A percentile compares a stretch with the other conserved stretches of the same genome.
phyloP scores from a whole-genome alignment of 192 early-diverging fungal genomes.

The Umbelopsis sp. region DNA sequence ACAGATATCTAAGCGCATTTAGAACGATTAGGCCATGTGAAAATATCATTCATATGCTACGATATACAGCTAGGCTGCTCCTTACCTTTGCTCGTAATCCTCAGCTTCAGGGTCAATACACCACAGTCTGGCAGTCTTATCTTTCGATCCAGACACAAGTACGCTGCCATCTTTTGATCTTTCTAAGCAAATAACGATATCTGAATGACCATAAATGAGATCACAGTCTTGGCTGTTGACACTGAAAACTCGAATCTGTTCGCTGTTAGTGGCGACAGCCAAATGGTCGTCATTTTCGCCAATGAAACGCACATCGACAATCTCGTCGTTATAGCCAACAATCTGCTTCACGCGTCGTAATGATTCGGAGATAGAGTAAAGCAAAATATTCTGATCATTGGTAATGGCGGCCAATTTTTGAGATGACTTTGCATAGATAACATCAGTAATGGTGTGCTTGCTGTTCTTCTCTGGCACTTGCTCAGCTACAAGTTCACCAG shows the following conservation, averaged over 20 bases:
- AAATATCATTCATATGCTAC: too few relatives aligned
- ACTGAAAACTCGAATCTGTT: slow-evolving; percentile 89
- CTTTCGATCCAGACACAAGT: slow-evolving; percentile 89
- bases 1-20: slow-evolving; percentile 47
- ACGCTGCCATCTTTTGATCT: slow-evolving; percentile 68
- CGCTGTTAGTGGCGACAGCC: slow-evolving; percentile 92
- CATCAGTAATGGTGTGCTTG: slow-evolving; percentile 76
- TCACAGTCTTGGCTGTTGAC: slow-evolving; percentile 78
- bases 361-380: slow-evolving; percentile 61
- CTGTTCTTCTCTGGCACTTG: slow-evolving; percentile 73
- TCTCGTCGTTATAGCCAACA: slow-evolving; percentile 96
- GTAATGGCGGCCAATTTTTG: slow-evolving; percentile 75
- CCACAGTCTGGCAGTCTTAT: slow-evolving; percentile 88
- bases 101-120: slow-evolving; percentile 62
- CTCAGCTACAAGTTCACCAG: slow-evolving; percentile 67
- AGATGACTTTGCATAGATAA: slow-evolving; percentile 59
- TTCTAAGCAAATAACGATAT: slow-evolving; percentile 84
- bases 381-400: slow-evolving; percentile 89
- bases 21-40: background rate
- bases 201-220: slow-evolving; percentile 86
- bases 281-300: slow-evolving; percentile 72
- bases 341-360: slow-evolving; percentile 77
- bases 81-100: slow-evolving; percentile 44
- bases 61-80: too few relatives aligned
- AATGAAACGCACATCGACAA: slow-evolving; percentile 85